Conservation (phyloP, 1,139 yeast genomes). For the Candida sp. region DNA sequence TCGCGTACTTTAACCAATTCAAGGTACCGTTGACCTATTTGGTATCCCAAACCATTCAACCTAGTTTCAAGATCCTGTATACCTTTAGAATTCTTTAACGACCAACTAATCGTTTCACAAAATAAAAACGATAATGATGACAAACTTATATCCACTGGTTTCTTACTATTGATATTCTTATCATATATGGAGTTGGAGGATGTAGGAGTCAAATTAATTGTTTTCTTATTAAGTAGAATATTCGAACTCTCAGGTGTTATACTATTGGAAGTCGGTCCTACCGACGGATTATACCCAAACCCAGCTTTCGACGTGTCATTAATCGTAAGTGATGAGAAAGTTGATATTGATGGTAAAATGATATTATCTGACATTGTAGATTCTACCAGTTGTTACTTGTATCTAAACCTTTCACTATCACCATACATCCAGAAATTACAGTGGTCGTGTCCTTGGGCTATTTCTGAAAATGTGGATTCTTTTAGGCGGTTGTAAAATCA, state of each 20-base stretch:
- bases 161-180: constrained; percentile 56
- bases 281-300: constrained; percentile 45
- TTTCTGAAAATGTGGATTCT: background rate
- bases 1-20: constrained; percentile 44
- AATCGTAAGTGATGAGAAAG: constrained; percentile 33
- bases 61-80: constrained; percentile 75
- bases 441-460: background rate
- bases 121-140: constrained; percentile 70
- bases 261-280: constrained; percentile 39
- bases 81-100: constrained; percentile 62
- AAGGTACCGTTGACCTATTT: constrained; percentile 46
- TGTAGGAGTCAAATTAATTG: constrained; percentile 28
- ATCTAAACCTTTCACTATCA: too few relatives aligned
- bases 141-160: constrained; percentile 63
- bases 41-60: constrained; percentile 75
- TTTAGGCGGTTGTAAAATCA: background rate
- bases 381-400: too few relatives aligned
- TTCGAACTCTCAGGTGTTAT: constrained; percentile 35
- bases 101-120: constrained; percentile 68
- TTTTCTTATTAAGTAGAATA: constrained; percentile 30
- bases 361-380: constrained; percentile 31
- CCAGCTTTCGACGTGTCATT: constrained; percentile 31
- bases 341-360: constrained; percentile 36
- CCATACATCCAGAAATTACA: too few relatives aligned
- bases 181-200: constrained; percentile 56